These are phyloP conservation scores for Meredithiella fracta DNA, from an alignment of 2,329 filamentous ascomycete genomes.

Conservation along the genomic window DNA sequence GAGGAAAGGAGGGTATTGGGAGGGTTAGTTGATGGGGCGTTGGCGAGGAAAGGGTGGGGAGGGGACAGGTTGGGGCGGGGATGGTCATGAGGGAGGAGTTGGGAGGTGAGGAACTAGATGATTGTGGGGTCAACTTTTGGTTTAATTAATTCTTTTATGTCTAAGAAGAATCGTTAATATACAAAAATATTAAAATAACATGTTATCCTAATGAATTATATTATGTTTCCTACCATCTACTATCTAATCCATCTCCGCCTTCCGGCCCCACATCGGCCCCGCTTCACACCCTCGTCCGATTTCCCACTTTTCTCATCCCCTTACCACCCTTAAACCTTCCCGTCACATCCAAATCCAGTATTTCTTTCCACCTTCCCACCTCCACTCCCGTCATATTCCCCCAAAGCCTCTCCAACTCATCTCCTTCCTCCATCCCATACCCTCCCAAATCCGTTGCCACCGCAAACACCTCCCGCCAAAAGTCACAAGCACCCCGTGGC, in stretches of 20 bases:
- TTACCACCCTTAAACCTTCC: not conserved
- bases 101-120: not conserved
- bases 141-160: too few species aligned
- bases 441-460: conserved; percentile 20
- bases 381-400: not conserved
- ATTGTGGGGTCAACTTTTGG: not conserved
- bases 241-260: too few species aligned
- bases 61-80: not conserved
- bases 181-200: too few species aligned
- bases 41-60: conserved; percentile 2
- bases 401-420: not conserved
- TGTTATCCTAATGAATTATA: too few species aligned
- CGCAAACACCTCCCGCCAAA: conserved; percentile 20
- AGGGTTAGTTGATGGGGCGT: not conserved
- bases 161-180: too few species aligned
- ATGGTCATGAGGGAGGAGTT: not conserved
- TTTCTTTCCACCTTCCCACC: not conserved
- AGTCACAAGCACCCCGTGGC: conserved; percentile 20
- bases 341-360: not conserved
- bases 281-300: not conserved
- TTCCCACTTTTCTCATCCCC: too few species aligned
- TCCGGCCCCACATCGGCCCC: not conserved
- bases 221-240: too few species aligned
- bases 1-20: not conserved
- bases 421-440: conserved; percentile 18